A percentile compares a stretch with the other conserved stretches of the same genome.
Evolutionary conservation across 2,329 filamentous ascomycete species (phyloP).

Genomic region (Coniochaeta hoffmannii): DNA sequence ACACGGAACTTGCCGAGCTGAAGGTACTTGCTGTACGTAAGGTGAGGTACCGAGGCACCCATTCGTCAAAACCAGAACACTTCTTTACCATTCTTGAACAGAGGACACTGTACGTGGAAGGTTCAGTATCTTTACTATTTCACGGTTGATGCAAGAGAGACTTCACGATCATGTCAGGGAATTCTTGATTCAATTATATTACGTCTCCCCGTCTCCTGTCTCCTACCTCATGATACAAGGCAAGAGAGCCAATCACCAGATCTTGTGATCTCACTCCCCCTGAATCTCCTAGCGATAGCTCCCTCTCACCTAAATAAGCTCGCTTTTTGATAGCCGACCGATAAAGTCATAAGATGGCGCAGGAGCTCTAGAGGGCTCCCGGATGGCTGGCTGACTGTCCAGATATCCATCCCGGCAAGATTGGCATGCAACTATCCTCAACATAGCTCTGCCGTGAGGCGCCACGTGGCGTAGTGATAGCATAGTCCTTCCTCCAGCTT

Average conservation of each 20-base stretch:
- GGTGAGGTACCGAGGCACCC: not conserved
- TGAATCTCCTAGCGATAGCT: not conserved
- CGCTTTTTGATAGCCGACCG: not conserved
- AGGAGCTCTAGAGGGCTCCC: not conserved
- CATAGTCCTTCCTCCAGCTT: not conserved
- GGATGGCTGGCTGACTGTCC: not conserved
- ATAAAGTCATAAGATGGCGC: not conserved
- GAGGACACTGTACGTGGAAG: not conserved
- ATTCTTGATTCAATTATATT: not conserved
- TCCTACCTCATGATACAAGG: not conserved
- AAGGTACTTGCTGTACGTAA: too few relatives aligned
- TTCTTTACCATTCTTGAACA: too few relatives aligned
- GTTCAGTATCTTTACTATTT: not conserved
- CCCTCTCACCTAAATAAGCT: not conserved
- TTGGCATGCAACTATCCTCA: not conserved
- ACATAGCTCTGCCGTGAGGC: not conserved
- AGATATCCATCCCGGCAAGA: not conserved
- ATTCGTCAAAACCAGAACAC: too few relatives aligned
- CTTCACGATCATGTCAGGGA: not conserved
- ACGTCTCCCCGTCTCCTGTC: not conserved
- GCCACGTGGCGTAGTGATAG: not conserved
- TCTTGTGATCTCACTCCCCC: not conserved
- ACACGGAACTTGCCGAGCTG: conserved; percentile 1
- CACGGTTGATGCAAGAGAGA: not conserved
- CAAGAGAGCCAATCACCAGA: not conserved